A percentile compares a stretch with the other conserved stretches of the same genome.
Evolutionary conservation across 225 moss, liverwort and hornwort species (phyloP).

Genomic region (Pleurozium schreberi): DNA sequence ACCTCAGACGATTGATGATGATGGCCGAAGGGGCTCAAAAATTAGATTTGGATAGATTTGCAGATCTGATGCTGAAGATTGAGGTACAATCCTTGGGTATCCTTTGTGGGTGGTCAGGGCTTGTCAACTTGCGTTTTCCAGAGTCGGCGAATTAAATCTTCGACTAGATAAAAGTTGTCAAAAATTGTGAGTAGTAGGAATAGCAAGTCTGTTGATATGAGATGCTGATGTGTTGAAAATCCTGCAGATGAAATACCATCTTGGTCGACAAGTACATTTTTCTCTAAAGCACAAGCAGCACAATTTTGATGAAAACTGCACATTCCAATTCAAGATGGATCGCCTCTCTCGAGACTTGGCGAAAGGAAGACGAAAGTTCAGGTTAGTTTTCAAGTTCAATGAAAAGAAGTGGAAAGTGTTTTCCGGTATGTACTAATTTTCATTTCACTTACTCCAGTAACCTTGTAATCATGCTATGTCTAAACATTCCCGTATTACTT

Average conservation of each 20-base stretch:
- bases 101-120: neutral
- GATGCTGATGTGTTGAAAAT: neutral
- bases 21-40: conserved; percentile 25
- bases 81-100: conserved; percentile 24
- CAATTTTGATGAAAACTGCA: conserved; percentile 30
- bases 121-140: neutral
- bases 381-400: conserved; percentile 8
- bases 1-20: conserved; percentile 47
- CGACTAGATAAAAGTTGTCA: neutral
- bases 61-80: conserved; percentile 37
- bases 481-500: neutral
- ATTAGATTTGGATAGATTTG: conserved; percentile 39
- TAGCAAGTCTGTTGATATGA: neutral
- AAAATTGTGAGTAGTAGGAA: neutral
- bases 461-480: neutral
- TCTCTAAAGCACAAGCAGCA: conserved; percentile 50
- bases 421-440: neutral
- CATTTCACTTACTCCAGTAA: neutral
- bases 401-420: neutral
- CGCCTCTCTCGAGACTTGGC: conserved; percentile 53
- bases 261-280: conserved; percentile 31
- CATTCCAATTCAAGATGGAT: conserved; percentile 66
- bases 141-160: neutral
- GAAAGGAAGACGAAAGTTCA: conserved; percentile 47
- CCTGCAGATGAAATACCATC: conserved; percentile 38